A percentile compares a stretch with the other conserved stretches of the same genome.
Evolutionary conservation across 1,139 yeast genomes (phyloP).

Genomic region (Geotrichum histeridarum): DNA sequence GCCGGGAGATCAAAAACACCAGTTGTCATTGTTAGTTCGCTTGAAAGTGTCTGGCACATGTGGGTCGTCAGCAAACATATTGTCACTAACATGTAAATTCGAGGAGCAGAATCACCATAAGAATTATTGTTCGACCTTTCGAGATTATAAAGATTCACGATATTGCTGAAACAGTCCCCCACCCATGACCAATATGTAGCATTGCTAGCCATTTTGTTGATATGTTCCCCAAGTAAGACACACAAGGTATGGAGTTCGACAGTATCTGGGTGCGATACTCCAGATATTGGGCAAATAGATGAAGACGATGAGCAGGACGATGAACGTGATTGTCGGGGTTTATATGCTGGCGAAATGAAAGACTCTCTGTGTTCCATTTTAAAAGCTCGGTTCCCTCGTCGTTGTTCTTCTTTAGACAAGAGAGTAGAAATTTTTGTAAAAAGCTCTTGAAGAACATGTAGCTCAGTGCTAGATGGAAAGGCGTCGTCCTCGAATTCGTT

Average conservation of each 20-base stretch:
- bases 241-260: slow-evolving; percentile 10
- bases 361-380: slow-evolving; percentile 2
- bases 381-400: not conserved
- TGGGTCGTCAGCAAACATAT: slow-evolving; percentile 9
- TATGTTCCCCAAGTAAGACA: slow-evolving; percentile 19
- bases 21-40: not conserved
- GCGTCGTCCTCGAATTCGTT: slow-evolving; percentile 1
- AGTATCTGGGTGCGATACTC: not conserved
- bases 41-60: slow-evolving; percentile 4
- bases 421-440: slow-evolving; percentile 1
- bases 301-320: slow-evolving; percentile 9
- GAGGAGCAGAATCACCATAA: not conserved
- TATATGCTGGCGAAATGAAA: not conserved
- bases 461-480: slow-evolving; percentile 18
- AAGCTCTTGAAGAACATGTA: slow-evolving; percentile 15
- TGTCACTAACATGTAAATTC: slow-evolving; percentile 6
- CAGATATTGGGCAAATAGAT: not conserved
- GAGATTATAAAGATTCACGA: slow-evolving; percentile 9
- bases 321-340: slow-evolving; percentile 5
- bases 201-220: slow-evolving; percentile 14
- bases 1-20: not conserved
- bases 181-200: slow-evolving; percentile 20
- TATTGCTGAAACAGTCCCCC: slow-evolving; percentile 11
- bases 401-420: slow-evolving; percentile 5
- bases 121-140: not conserved